Base-by-base conservation (phyloP, 352 stramenopile species). In the Pythium sp. region DNA sequence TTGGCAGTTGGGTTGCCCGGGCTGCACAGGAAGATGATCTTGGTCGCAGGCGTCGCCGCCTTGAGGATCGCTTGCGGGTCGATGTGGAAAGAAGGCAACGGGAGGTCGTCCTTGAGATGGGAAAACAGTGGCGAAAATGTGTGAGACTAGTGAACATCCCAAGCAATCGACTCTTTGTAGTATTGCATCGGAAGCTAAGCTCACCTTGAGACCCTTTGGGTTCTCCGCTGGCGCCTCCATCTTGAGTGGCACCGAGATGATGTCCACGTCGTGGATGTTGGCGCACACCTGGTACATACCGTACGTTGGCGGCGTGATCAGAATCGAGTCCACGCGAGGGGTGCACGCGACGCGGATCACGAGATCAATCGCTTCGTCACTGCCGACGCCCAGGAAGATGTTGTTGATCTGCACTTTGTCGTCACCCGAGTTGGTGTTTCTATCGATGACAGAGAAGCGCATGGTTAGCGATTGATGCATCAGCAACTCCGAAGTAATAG, bases 201-300 rank as follows among this genome's bases (percentile, higher is more conserved):
- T 61, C 3, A 82, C 78, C 67, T 87, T 90, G 59, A 93, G 76
- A 26, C 85, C 85, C 53, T 87, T 86, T 1, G 76, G 79, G 62
- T 95, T 93, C 36, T 81, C 76, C 9, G 59, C 64, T 1, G 81
- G 78, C 24, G 75, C 65, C 46, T 92, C 80, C n/a, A 93, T 65
- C 64, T 89, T 91, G 20, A 99, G 88, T 8, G 97, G 95, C 70
- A 97, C 94, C 1, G 74, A 86, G 54, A 98, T 85, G 71, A 99
- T 97, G 38, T 80, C 73, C 28, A 99, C 96, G 75, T 99, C 97
- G 79, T 99, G 98, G 57, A 99, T 97, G 75, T 98, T 98, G 60
- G 97, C 97, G 72, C 95, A 99, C 47, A 99, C 97, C 68, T 98
- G 98, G 82, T 99, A 99, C 97, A 99, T 99, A 61, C 97, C 97